Base-by-base conservation (phyloP, 306 rosid species). In the Cicer arietinum region DNA sequence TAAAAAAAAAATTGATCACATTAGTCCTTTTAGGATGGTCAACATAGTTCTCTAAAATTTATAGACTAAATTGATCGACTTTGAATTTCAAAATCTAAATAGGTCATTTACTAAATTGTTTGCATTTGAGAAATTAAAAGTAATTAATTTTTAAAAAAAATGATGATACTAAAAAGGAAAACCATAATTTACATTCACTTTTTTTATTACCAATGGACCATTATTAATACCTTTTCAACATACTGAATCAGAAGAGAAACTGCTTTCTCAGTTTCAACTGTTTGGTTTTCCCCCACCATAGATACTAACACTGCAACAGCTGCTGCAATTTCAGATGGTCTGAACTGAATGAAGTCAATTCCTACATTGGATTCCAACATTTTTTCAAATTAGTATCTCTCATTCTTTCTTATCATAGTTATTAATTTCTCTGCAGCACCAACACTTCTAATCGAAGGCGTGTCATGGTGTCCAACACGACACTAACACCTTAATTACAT, bases 261-360 rank as follows among this genome's bases (percentile, higher is more conserved):
- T 79, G 91, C 88, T 76, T 78, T 85, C 74, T 91, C 95, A 14
- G 76, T 67, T 71, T 87, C 83, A 71, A 88, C 80, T 73, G 85
- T 64, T 88, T 80, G 69, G 67, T 85, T 83, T 69, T 90, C 93
- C 71, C 89, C 82, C 12, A 83, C 79, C 7, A 83, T 91, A 71
- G 80, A 84, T 81, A 92, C 76, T 61, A 92, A 88, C 85, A 89
- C 92, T 6, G 99, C 99, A 86, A 90, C 92, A 6, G 99, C 99
- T 44, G 96, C 99, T 83, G 96, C 99, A 65, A 94, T 80, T 79
- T 92, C 97, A 41, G 99, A 92, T 17, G 99, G 92, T 79, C 52
- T 92, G 90, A 86, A 92, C 83, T 88, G 96, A 86, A 92, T 78
- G 84, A 90, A 90, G 70, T 88, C 98, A 69, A 90, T 80, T 76